Base-by-base conservation (phyloP, 345 rosid genomes). In the Cardamine occulta region DNA sequence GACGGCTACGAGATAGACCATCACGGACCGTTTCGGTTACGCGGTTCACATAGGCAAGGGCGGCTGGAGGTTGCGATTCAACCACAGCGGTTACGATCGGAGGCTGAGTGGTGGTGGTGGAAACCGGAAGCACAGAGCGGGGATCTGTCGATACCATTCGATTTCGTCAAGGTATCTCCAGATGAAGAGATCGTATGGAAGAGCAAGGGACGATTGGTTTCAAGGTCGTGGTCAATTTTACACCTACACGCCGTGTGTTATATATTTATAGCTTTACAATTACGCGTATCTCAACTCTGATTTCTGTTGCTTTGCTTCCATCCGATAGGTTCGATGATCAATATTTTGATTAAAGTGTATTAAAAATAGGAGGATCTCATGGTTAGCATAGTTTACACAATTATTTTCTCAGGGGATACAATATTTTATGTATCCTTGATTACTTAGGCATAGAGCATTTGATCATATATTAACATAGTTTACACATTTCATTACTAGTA, bases 61-160 rank as follows among this genome's bases (percentile, higher is more conserved):
- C 26, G 7, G 59, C 28, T 57, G 28, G 62, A 28, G 66, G 66
- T 53, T 63, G 78, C 21, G 74, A 64, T 42, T 58, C 74, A 15
- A 6, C 17, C 54, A 19, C 45, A 1, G 74, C 24, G 59, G 78
- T 74, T 10, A 76, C 14, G 37, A 54, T 23, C 29, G 68, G 53
- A 24, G 75, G 47, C 24, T 17, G 59, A 23, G 63, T 61, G 31
- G 6, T 28, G 53, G 75, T 8, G 7, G 74, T 68, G 56, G 74
- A 76, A 13, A 76, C 60, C 51, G 75, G 80, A 34, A 70, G 80
- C 32, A 70, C 70, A 40, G 4, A 29, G 18, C 19, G 18, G 0
- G 82, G 80, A 40, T 75, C 47, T 5, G 84, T 7, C 12, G 85
- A 74, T 3, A 82, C 66, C 85, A 80, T 86, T 59, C 26, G 14